Evolutionary conservation across 495 filamentous ascomycete genomes (phyloP), one percentile per base, ranked within the genome.

Genomic region (Daldinia childiae): DNA sequence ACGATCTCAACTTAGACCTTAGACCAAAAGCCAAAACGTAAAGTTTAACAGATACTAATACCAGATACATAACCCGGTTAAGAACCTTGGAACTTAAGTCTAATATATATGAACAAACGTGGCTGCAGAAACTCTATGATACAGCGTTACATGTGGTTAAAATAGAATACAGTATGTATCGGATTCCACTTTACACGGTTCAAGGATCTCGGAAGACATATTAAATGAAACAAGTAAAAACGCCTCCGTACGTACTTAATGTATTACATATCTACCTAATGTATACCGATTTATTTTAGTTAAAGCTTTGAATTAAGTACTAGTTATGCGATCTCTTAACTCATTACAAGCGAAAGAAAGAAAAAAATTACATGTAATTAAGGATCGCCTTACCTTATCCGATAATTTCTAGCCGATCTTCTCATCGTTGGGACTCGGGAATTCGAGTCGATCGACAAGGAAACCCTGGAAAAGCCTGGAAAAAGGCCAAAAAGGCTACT

Each of bases 351-450:
- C 62, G 41, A 48, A 30, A 6, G 4, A 54, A 29, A 21, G 56
- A 24, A 21, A 62, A 56, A 59, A 58, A 14, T 26, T 51, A 12
- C 43, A 48, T 48, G 17, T 48, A 24, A 48, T 48, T 41, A 59
- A 52, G 34, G 60, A 52, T 59, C 32, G 30, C 50, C 38, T 24
- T 32, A 24, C 32, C 32, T 41, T 52, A 55, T 64, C 36, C 14
- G 63, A 63, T 51, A 29, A 58, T 66, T 51, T 63, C 61, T 27
- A 64, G 58, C 57, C 36, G 60, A 73, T 65, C 64, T 66, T 58
- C 61, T 48, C 61, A 65, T 73, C 57, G 70, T 64, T 48, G 51
- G 57, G 65, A 73, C 71, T 73, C 71, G 70, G 70, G 66, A 66
- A 57, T 50, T 73, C 70, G 62, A 69, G 61, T 65, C 51, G 71